These are phyloP conservation scores for Cladophialophora carrionii DNA, from an alignment of 2,329 filamentous ascomycete genomes.

Conservation along the genomic window DNA sequence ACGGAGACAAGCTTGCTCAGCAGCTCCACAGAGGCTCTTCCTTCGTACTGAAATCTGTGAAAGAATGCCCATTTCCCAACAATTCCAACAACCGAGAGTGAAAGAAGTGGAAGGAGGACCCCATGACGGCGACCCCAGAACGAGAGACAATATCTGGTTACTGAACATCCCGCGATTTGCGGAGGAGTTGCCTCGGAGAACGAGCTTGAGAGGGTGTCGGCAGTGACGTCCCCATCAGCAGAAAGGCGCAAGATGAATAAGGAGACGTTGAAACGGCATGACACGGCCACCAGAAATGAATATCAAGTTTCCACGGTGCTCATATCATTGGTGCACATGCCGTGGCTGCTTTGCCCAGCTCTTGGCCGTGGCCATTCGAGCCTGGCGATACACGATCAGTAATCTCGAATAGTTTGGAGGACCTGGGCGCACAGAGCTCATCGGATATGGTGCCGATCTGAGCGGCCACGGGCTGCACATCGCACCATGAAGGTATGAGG, in stretches of 20 bases:
- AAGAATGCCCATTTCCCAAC: background rate
- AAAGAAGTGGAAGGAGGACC: background rate
- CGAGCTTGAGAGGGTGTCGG: background rate
- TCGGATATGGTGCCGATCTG: conserved; percentile 16
- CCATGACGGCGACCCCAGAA: background rate
- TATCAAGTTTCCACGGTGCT: background rate
- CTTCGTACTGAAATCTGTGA: background rate
- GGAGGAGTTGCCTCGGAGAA: conserved; percentile 12
- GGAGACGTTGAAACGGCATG: conserved; percentile 11
- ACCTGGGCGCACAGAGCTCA: background rate
- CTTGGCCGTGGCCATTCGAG: conserved; percentile 12
- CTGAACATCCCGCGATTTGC: conserved; percentile 19
- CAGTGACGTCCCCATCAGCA: background rate
- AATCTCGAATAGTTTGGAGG: conserved; percentile 14
- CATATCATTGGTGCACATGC: conserved; percentile 14
- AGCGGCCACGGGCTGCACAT: background rate
- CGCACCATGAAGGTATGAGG: background rate
- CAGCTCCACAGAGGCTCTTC: background rate
- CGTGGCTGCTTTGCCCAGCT: conserved; percentile 10
- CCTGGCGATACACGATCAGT: conserved; percentile 19
- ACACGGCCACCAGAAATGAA: background rate
- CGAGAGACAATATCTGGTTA: conserved; percentile 17
- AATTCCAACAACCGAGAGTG: background rate
- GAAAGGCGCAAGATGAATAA: conserved; percentile 14
- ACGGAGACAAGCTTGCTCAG: background rate